Evolutionary conservation across 352 stramenopile species (phyloP).

Genomic region (Phytophthora chlamydospora): DNA sequence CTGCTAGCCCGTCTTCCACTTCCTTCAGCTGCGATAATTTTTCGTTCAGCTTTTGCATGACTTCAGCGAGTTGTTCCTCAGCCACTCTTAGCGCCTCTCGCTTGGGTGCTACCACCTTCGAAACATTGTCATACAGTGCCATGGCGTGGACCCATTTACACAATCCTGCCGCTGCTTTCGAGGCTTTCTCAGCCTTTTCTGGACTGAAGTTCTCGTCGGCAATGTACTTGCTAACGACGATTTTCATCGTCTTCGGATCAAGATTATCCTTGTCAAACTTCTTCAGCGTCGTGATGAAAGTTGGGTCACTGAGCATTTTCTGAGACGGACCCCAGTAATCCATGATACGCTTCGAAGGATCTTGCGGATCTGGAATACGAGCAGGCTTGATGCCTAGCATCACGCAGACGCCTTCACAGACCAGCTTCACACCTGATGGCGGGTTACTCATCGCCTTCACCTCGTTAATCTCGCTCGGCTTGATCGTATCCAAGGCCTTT

Average conservation of each 20-base stretch:
- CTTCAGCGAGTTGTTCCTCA: conserved; percentile 86
- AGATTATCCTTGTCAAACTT: conserved; percentile 93
- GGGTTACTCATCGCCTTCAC: conserved; percentile 94
- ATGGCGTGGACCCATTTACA: conserved; percentile 96
- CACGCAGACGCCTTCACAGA: conserved; percentile 94
- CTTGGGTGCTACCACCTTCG: conserved; percentile 94
- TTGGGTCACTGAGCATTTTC: conserved; percentile 93
- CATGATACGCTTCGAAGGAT: conserved; percentile 94
- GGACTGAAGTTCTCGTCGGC: conserved; percentile 92
- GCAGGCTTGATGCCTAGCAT: conserved; percentile 94
- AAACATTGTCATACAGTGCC: conserved; percentile 93
- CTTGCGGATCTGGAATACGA: conserved; percentile 90
- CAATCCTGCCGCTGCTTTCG: conserved; percentile 91
- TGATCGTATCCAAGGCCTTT: conserved; percentile 93
- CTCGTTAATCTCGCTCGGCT: conserved; percentile 93
- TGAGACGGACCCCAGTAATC: conserved; percentile 95
- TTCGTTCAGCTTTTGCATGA: conserved; percentile 90
- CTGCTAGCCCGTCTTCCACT: conserved; percentile 90
- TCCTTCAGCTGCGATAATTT: conserved; percentile 92
- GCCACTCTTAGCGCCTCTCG: conserved; percentile 86
- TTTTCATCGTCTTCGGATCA: conserved; percentile 88
- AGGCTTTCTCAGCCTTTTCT: conserved; percentile 93
- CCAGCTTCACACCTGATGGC: conserved; percentile 91
- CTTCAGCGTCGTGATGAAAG: conserved; percentile 93
- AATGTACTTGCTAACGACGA: conserved; percentile 91